Evolutionary conservation across 495 filamentous ascomycete species (phyloP), one percentile per base, ranked within the genome.

Genomic region (Geopyxis carbonaria): DNA sequence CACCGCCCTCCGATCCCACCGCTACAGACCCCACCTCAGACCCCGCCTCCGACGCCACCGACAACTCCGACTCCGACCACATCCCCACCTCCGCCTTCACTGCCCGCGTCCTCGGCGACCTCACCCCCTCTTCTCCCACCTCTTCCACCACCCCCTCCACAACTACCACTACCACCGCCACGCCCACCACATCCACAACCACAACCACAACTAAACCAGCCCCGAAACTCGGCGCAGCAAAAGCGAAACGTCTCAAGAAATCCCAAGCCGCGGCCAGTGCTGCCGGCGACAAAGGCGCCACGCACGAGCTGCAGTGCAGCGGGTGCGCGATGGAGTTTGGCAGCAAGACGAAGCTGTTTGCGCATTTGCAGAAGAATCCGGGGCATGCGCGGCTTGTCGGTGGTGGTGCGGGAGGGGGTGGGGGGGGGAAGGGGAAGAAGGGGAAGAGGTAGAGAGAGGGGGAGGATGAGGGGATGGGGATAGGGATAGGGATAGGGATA

Each of bases 241-340:
- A 87, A 55, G 69, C 78, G 43, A 93, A 82, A 55, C 70, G 80
- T 30, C 77, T 80, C 28, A 93, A 84, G 57, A 82, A 73, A 50
- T 78, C 77, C 13, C 78, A 79, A 20, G 68, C 72, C 23, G 59
- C 69, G 40, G 65, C 70, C 14, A 56, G 58, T 13, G 58, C 55
- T 13, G 44, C 59, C 2, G 46, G 33, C 16, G 13, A 40, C 25
- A 29, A 30, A 29, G n/a, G 11, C 15, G 34, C 5, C 31, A 13
- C 8, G 13, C 5, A 25, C 3, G 9, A 41, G 38, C 33, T 41
- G 19, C 64, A 56, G 31, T 93, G 83, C 54, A 57, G 61, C 1
- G 55, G 58, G 3, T 91, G 83, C 56, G 60, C 68, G 28, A 62
- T 62, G 10, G 53, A 44, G 0, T 89, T 87, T 47, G 42, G 70